phyloP scores from a whole-genome alignment of 768 basidiomycete genomes.

The Tylopilus cervinicoccineus region DNA sequence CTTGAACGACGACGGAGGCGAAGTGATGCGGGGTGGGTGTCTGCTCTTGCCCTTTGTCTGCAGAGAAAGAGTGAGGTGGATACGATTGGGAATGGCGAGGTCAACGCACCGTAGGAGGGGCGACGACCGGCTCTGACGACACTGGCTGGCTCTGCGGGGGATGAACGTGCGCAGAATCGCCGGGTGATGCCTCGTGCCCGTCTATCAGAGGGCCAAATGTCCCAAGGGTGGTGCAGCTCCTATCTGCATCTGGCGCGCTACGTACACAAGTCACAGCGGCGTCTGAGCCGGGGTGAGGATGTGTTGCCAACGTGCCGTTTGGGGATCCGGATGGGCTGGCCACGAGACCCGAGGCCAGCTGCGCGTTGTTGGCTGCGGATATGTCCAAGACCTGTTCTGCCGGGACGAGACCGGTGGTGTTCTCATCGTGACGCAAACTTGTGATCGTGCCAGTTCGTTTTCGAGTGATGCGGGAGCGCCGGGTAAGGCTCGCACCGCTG shows the following conservation, averaged over 20 bases:
- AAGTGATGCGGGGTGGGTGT: constrained; percentile 34
- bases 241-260: constrained; percentile 13
- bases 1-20: constrained; percentile 33
- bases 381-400: constrained; percentile 27
- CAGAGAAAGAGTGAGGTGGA: constrained; percentile 11
- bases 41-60: constrained; percentile 36
- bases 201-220: constrained; percentile 24
- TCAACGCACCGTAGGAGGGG: constrained; percentile 21
- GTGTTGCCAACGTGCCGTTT: constrained; percentile 9
- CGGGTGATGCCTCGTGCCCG: constrained; percentile 6
- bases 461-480: constrained; percentile 45
- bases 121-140: constrained; percentile 11
- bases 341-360: constrained; percentile 1
- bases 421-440: constrained; percentile 23
- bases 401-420: constrained; percentile 2
- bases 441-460: constrained; percentile 51
- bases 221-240: constrained; percentile 23
- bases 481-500: constrained; percentile 48
- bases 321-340: constrained; percentile 10
- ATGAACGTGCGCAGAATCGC: not conserved
- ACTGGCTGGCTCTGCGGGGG: constrained; percentile 10
- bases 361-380: constrained; percentile 21
- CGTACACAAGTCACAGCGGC: constrained; percentile 6
- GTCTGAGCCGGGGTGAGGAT: constrained; percentile 12
- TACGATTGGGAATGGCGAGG: constrained; percentile 8